Base-by-base conservation (phyloP, 1,284 basidiomycete genomes). In the Cryptococcus sp. region DNA sequence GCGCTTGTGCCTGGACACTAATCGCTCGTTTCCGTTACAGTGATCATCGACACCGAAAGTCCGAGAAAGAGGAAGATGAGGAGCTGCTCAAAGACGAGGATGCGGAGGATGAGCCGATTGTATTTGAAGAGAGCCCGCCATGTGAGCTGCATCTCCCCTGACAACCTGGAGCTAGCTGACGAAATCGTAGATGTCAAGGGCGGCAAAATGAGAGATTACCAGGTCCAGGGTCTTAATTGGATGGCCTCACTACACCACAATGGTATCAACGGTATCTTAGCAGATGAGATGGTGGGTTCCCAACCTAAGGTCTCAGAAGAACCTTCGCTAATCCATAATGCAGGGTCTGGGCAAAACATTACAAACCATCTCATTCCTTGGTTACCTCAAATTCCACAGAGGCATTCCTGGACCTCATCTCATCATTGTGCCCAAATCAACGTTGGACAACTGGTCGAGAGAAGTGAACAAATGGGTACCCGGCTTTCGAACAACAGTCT, bases 21-120 rank as follows among this genome's bases (percentile, higher is more conserved):
- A 34, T 34, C 29, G 29, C 29, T 2, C n/a, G n/a, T n/a, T 17
- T 20, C 16, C 37, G 10, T 4, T 39, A 11, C 66, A 87, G 87
- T 58, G 89, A 82, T 59, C 83, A 89, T 53, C 86, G 93, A 41
- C 91, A 93, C 69, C 86, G 95, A 55, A 97, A 95, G 79, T 94
- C 91, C 0, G 95, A 99, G 77, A 97, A 97, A 79, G 95, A 98
- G 73, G 95, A 98, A 75, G 95, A 98, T 62, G 93, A 97, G 68
- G 94, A 98, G 77, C 72, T 98, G 71, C 79, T 98, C 51, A 90
- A 93, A 66, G 91, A 93, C 54, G 89, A 86, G 3, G 89, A 91
- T 63, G 83, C 88, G 39, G 90, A 87, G 23, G 89, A 88, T 10
- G 86, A 89, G 62, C 89, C 91, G 0, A 90, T 87, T 66, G 91